Conservation (phyloP, 2,329 filamentous ascomycete genomes). For the Fusarium penzigii region DNA sequence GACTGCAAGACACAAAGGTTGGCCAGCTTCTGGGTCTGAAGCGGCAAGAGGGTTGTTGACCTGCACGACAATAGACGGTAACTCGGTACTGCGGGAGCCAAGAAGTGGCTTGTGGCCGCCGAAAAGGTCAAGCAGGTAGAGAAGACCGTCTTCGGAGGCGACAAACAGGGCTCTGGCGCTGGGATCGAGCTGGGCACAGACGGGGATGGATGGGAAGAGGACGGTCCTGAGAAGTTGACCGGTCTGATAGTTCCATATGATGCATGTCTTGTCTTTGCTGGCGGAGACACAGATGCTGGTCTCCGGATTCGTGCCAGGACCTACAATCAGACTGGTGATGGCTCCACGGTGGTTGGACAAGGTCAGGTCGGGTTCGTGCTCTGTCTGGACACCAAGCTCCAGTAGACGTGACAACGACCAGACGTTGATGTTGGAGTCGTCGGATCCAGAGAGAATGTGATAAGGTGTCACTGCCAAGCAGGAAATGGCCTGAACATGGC, state of each 20-base stretch:
- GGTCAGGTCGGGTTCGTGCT: constrained; percentile 71
- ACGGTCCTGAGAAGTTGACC: constrained; percentile 78
- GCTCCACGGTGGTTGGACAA: constrained; percentile 76
- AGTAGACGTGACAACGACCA: constrained; percentile 83
- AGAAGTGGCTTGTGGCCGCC: constrained; percentile 56
- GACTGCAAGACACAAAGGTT: constrained; percentile 67
- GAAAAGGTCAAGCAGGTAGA: constrained; percentile 78
- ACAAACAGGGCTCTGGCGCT: constrained; percentile 81
- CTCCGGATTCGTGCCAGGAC: constrained; percentile 66
- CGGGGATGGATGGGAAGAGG: constrained; percentile 72
- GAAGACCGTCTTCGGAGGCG: constrained; percentile 75
- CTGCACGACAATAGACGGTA: constrained; percentile 60
- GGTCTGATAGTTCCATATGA: constrained; percentile 89
- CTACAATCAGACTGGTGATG: constrained; percentile 64
- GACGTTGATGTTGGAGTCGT: constrained; percentile 88
- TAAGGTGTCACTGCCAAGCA: constrained; percentile 71
- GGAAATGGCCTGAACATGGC: constrained; percentile 80
- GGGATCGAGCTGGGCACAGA: constrained; percentile 76
- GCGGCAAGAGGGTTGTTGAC: constrained; percentile 55
- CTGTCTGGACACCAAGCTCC: constrained; percentile 53
- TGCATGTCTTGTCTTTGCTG: constrained; percentile 82
- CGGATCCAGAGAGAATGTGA: constrained; percentile 75
- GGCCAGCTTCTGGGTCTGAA: constrained; percentile 63
- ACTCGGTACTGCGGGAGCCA: constrained; percentile 50
- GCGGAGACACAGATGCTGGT: constrained; percentile 83